Percentiles rank a stretch among this genome's conserved stretches.
These are phyloP conservation scores for Chaetomium strumarium DNA, from an alignment of 2,329 filamentous ascomycete genomes.

Conservation along the genomic window DNA sequence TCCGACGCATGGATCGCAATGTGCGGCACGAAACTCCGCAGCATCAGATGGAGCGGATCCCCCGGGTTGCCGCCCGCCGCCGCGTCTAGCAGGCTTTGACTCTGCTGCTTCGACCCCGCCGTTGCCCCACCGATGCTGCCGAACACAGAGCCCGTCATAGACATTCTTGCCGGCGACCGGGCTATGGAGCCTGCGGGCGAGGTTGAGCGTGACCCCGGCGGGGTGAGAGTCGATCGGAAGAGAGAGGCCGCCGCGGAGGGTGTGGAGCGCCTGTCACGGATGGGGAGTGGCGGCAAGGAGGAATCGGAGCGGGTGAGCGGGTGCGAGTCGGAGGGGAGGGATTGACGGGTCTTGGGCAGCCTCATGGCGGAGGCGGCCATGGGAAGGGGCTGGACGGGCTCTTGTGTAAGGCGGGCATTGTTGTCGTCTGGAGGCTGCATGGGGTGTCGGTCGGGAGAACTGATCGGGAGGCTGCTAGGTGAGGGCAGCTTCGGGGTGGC, in stretches of 20 bases:
- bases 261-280: constrained; percentile 50
- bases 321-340: constrained; percentile 35
- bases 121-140: constrained; percentile 28
- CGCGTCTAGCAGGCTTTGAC: constrained; percentile 38
- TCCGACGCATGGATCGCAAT: constrained; percentile 80
- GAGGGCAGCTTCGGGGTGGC: neutral
- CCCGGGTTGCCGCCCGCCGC: constrained; percentile 40
- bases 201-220: constrained; percentile 60
- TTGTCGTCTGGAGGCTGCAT: constrained; percentile 59
- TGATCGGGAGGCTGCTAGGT: neutral
- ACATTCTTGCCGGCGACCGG: constrained; percentile 43
- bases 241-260: constrained; percentile 52
- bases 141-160: constrained; percentile 53
- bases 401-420: constrained; percentile 54
- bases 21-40: constrained; percentile 82
- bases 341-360: constrained; percentile 56
- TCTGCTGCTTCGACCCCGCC: constrained; percentile 27
- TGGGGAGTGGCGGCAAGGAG: constrained; percentile 37
- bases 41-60: constrained; percentile 60
- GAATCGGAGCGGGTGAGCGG: constrained; percentile 48
- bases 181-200: constrained; percentile 48
- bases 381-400: constrained; percentile 62
- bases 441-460: constrained; percentile 15
- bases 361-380: constrained; percentile 55
- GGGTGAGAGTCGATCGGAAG: constrained; percentile 61